Evolutionary conservation across 331 rosid genomes (phyloP), one percentile per base, ranked within the genome.

Genomic region (Acacia pycnantha): DNA sequence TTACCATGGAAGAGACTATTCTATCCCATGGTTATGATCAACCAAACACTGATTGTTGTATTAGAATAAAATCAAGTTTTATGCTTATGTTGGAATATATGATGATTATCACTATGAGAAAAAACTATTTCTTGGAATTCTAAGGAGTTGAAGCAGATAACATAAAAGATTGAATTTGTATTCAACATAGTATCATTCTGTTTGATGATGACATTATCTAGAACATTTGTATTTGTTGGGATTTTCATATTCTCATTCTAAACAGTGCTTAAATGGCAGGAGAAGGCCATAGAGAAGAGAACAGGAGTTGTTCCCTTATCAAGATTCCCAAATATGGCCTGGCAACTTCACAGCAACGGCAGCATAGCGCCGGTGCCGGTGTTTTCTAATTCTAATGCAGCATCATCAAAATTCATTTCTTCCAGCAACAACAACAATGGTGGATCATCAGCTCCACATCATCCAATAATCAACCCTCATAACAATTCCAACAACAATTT

Each of bases 401-500:
- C 96, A 93, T 93, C 97, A 91, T 93, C 97, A 91, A 92, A 95
- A 93, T 91, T 91, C 96, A 89, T 87, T 31, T 83, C 88, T 79
- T 83, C 89, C 4, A 5, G 53, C 41, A 6, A 5, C 19, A 46
- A 22, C 71, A 46, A 47, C 75, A 14, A 33, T 53, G 43, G 43
- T 18, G 53, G 62, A 37, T 37, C 41, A 73, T 41, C 68, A 73
- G 3, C 41, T 21, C 50, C 24, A 35, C 41, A 37, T 6, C 78
- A 16, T 82, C 74, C 74, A 77, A 48, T 35, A 19, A 70, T 5
- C 74, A 21, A 8, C 12, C 27, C 26, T 37, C 41, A 14, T 27
- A 15, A 26, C 19, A 37, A 70, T 33, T 48, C 4, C 61, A 43
- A 66, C 75, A 40, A 48, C 43, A 72, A 58, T 59, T 15, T 64